Base-by-base conservation (phyloP, 768 basidiomycete species). In the Mycena latifolia region DNA sequence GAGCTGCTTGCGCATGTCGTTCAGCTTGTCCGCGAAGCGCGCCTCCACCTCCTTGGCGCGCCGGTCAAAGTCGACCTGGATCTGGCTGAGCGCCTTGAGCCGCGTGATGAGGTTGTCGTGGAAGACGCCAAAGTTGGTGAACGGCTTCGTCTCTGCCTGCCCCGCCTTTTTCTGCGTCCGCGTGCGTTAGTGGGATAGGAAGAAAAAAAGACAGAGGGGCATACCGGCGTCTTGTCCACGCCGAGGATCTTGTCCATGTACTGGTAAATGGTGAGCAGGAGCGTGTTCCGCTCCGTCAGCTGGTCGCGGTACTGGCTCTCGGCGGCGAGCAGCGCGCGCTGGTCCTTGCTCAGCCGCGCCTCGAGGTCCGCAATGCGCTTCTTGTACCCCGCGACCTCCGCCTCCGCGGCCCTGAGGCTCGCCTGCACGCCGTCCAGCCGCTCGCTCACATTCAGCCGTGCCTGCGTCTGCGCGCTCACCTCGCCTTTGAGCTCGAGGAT, bases 241-340 rank as follows among this genome's bases (percentile, higher is more conserved):
- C 95, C 95, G 20, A 96, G 82, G 69, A 98, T 95, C 82, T 92
- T 93, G 72, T 98, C 96, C 84, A 97, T 87, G 74, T 96, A 96
- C 78, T 98, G 95, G 77, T 95, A 98, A 28, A 98, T 93, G 10
- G 94, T 95, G 71, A 98, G 81, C 57, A 98, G 80, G 31, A 98
- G 82, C 27, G 95, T 96, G 76, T 96, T 98, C 61, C 95, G 84
- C 82, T 98, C 97, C 20, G 94, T 95, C 35, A 97, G 77, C 79
- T 98, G 96, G 78, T 97, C 94, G 28, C 96, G 85, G 74, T 93
- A 95, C 77, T 94, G 91, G 58, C 80, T 86, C 77, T 97, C 95
- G 3, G 90, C 88, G 25, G 79, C 76, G 67, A 94, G 75, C 63
- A 95, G 75, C 45, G 88, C 83, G 39, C 92, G 83, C 76, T 95